Percentiles rank a stretch among this genome's conserved stretches.
Evolutionary conservation across 805 yeast species (phyloP).

Genomic region (Naumovozyma baii): DNA sequence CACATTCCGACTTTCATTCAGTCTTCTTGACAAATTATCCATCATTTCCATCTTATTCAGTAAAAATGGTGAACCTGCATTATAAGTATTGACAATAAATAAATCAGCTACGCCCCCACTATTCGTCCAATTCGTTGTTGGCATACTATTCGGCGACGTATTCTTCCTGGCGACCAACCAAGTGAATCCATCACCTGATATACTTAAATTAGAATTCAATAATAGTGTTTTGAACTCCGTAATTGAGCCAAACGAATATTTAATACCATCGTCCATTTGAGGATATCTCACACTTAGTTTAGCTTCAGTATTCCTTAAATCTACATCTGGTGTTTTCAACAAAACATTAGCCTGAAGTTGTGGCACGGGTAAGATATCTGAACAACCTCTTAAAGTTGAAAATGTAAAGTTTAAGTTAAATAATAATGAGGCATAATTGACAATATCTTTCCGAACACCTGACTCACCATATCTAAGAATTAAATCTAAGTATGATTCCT

Average conservation of each 20-base stretch:
- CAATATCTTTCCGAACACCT: constrained; percentile 26
- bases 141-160: constrained; percentile 4
- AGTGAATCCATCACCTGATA: constrained; percentile 83
- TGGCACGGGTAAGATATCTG: constrained; percentile 9
- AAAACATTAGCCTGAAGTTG: constrained; percentile 17
- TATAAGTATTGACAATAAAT: constrained; percentile 73
- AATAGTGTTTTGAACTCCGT: constrained; percentile 66
- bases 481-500: constrained; percentile 19
- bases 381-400: constrained; percentile 26
- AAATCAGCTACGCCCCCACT: constrained; percentile 33
- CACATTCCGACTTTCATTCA: constrained; percentile 5
- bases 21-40: constrained; percentile 10
- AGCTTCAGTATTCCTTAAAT: constrained; percentile 25
- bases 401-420: constrained; percentile 33
- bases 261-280: background rate
- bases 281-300: background rate
- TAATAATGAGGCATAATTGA: constrained; percentile 33
- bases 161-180: constrained; percentile 65
- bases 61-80: constrained; percentile 76
- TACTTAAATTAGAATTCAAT: constrained; percentile 54
- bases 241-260: constrained; percentile 59
- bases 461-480: constrained; percentile 25
- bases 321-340: constrained; percentile 36
- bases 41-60: constrained; percentile 34
- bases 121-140: constrained; percentile 13